Percentiles rank a stretch among this genome's conserved stretches.
Conservation (phyloP, 106 monocot species). For the Vanilla planifolia region DNA sequence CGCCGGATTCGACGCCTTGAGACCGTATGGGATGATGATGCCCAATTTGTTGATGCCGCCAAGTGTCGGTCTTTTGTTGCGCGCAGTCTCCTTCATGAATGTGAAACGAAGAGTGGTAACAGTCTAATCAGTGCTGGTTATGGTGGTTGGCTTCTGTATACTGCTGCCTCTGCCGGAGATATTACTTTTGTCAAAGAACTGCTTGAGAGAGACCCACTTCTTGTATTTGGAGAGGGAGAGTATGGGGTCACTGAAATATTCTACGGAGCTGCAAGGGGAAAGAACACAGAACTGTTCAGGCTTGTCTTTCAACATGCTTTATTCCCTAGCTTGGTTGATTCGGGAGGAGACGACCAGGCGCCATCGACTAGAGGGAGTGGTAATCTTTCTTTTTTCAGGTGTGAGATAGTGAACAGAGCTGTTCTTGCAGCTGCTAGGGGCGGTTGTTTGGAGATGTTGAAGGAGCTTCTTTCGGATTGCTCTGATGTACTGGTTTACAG, state of each 20-base stretch:
- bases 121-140: constrained; percentile 53
- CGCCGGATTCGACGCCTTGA: constrained; percentile 79
- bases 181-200: constrained; percentile 35
- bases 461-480: constrained; percentile 44
- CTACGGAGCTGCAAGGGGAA: constrained; percentile 74
- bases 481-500: constrained; percentile 39
- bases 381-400: constrained; percentile 23
- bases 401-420: constrained; percentile 64
- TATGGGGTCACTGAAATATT: constrained; percentile 83
- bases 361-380: constrained; percentile 1
- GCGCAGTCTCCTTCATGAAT: constrained; percentile 43
- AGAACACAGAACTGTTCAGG: constrained; percentile 45
- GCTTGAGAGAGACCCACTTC: constrained; percentile 38
- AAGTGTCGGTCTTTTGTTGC: constrained; percentile 55
- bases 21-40: constrained; percentile 66
- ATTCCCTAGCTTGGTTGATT: constrained; percentile 36
- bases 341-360: constrained; percentile 38
- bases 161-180: constrained; percentile 69
- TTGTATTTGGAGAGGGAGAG: constrained; percentile 88
- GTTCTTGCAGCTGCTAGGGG: constrained; percentile 75
- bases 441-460: constrained; percentile 63
- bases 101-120: constrained; percentile 33
- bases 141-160: constrained; percentile 82
- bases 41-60: constrained; percentile 33
- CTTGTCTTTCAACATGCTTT: constrained; percentile 40